phyloP scores from a whole-genome alignment of 306 rosid species.

The Cyamopsis tetragonoloba region DNA sequence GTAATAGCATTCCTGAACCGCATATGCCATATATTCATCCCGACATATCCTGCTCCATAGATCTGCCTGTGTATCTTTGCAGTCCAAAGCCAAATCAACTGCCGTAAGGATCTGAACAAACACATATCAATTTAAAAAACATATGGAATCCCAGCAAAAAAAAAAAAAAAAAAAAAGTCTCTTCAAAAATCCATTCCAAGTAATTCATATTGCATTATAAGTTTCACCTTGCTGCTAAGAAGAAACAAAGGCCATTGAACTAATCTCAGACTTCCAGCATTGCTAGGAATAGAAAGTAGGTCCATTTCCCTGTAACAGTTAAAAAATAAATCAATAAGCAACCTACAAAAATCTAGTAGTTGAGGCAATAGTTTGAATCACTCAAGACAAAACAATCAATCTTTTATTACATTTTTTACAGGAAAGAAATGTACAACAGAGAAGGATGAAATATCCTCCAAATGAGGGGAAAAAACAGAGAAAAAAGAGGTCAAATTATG shows the following conservation, averaged over 20 bases:
- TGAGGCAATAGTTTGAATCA: not conserved
- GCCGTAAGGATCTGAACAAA: conserved; percentile 78
- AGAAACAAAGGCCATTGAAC: conserved; percentile 99
- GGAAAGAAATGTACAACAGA: not conserved
- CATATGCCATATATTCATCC: conserved; percentile 97
- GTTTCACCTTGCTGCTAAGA: conserved; percentile 84
- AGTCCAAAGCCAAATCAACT: conserved; percentile 87
- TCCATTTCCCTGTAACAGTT: conserved; percentile 81
- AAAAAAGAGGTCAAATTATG: not conserved
- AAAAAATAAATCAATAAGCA: conserved; percentile 11
- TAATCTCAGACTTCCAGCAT: conserved; percentile 78
- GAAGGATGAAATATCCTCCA: not conserved
- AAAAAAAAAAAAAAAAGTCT: conserved; percentile 4
- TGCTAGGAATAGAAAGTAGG: conserved; percentile 85
- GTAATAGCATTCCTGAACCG: conserved; percentile 82
- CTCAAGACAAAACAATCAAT: not conserved
- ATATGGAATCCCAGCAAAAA: conserved; percentile 2
- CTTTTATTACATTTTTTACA: not conserved
- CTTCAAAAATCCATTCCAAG: not conserved
- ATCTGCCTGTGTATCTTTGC: conserved; percentile 81
- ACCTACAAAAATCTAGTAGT: not conserved
- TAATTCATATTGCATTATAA: conserved; percentile 18
- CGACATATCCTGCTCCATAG: conserved; percentile 82
- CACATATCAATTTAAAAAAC: not conserved
- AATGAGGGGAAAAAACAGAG: not conserved